Percentiles rank a stretch among this genome's conserved stretches.
Evolutionary conservation across 805 yeast species (phyloP).

Genomic region (Pichia kluyveri): DNA sequence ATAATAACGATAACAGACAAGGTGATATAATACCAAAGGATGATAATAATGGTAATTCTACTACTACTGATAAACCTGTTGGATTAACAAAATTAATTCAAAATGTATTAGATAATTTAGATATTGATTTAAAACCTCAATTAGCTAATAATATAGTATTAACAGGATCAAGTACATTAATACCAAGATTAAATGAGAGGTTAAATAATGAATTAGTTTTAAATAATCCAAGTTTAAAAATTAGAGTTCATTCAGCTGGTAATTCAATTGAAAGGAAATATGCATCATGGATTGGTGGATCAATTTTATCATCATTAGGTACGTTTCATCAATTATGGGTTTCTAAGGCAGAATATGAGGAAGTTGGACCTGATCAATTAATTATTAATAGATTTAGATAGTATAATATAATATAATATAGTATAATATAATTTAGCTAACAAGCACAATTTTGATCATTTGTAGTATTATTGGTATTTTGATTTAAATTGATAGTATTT

Average conservation of each 20-base stretch:
- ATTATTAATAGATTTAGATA: slow-evolving; percentile 76
- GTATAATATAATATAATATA: not conserved
- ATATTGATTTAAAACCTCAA: slow-evolving; percentile 76
- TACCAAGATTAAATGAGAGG: slow-evolving; percentile 76
- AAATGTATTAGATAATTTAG: slow-evolving; percentile 48
- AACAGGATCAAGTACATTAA: slow-evolving; percentile 74
- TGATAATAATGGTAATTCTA: not conserved
- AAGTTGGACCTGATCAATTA: slow-evolving; percentile 76
- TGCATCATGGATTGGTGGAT: slow-evolving; percentile 89
- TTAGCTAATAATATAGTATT: slow-evolving; percentile 82
- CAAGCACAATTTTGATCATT: slow-evolving; percentile 27
- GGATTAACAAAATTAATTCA: slow-evolving; percentile 53
- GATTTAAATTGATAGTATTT: slow-evolving; percentile 8
- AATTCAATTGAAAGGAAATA: slow-evolving; percentile 66
- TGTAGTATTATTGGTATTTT: not conserved
- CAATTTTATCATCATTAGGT: slow-evolving; percentile 79
- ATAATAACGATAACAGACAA: slow-evolving; percentile 6
- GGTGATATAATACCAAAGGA: not conserved
- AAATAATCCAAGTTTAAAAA: slow-evolving; percentile 75
- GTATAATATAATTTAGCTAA: slow-evolving; percentile 1
- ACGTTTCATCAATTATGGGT: slow-evolving; percentile 96
- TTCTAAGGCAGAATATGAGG: slow-evolving; percentile 76
- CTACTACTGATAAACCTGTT: slow-evolving; percentile 5
- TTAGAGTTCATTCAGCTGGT: slow-evolving; percentile 77
- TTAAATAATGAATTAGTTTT: slow-evolving; percentile 60